Evolutionary conservation across 2,329 filamentous ascomycete species (phyloP).

Genomic region (Fusarium hainanense): DNA sequence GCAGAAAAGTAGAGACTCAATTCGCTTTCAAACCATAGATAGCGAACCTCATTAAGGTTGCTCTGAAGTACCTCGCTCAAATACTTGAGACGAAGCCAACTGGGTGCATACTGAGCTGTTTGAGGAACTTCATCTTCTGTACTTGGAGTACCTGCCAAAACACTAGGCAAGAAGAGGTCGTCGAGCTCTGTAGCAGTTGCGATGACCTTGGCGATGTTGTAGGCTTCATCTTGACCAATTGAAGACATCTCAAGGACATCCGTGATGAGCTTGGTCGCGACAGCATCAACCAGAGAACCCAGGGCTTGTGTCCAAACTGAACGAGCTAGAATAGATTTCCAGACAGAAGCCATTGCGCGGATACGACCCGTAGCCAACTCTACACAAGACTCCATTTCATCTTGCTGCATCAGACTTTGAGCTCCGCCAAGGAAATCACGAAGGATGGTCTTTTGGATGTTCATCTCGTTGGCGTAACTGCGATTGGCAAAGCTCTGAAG

Average conservation of each 20-base stretch:
- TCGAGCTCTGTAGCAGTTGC: slow-evolving; percentile 67
- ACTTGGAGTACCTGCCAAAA: slow-evolving; percentile 43
- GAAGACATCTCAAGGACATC: slow-evolving; percentile 72
- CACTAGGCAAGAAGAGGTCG: slow-evolving; percentile 66
- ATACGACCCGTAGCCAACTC: slow-evolving; percentile 65
- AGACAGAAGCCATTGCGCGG: slow-evolving; percentile 64
- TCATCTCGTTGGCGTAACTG: slow-evolving; percentile 71
- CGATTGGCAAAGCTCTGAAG: slow-evolving; percentile 70
- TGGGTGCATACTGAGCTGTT: slow-evolving; percentile 69
- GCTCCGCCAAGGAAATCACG: slow-evolving; percentile 69
- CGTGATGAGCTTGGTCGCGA: slow-evolving; percentile 68
- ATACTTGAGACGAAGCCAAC: slow-evolving; percentile 73
- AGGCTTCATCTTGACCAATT: slow-evolving; percentile 73
- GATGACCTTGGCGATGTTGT: slow-evolving; percentile 69
- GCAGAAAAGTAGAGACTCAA: slow-evolving; percentile 71
- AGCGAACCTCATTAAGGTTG: slow-evolving; percentile 71
- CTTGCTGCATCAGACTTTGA: slow-evolving; percentile 69
- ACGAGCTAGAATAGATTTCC: slow-evolving; percentile 67
- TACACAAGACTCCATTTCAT: slow-evolving; percentile 63
- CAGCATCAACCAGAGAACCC: slow-evolving; percentile 68
- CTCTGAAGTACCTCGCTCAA: slow-evolving; percentile 73
- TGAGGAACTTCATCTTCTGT: slow-evolving; percentile 59
- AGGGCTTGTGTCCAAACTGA: slow-evolving; percentile 73
- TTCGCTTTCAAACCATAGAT: slow-evolving; percentile 73
- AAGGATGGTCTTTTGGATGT: slow-evolving; percentile 69